Percentiles rank a stretch among this genome's conserved stretches.
Evolutionary conservation across 1,284 basidiomycete genomes (phyloP).

Genomic region (Melampsora occidentalis): DNA sequence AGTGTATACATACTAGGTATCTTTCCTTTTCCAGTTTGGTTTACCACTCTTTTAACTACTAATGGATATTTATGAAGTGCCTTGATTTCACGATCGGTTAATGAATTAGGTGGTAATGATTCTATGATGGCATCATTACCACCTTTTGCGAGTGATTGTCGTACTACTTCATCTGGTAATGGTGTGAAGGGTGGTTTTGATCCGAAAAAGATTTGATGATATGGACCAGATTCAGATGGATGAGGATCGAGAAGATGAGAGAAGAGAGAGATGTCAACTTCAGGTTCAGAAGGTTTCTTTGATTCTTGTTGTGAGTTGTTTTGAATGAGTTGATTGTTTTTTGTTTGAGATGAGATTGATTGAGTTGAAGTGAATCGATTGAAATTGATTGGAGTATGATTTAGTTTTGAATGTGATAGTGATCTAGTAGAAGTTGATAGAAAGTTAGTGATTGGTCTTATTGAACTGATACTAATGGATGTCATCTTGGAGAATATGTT

Average conservation of each 20-base stretch:
- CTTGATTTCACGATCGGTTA: conserved; percentile 49
- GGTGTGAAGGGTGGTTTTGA: conserved; percentile 24
- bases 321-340: not conserved
- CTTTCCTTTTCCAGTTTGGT: conserved; percentile 53
- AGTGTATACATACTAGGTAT: conserved; percentile 51
- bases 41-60: conserved; percentile 51
- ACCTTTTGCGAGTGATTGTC: conserved; percentile 19
- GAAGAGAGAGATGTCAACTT: conserved; percentile 41
- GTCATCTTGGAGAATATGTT: too few relatives aligned
- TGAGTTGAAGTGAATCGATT: too few relatives aligned
- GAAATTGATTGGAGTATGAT: too few relatives aligned
- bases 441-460: too few relatives aligned
- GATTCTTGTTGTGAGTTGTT: not conserved
- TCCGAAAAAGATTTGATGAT: conserved; percentile 32
- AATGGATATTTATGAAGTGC: conserved; percentile 51
- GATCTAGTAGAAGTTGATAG: too few relatives aligned
- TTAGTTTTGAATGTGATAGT: too few relatives aligned
- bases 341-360: not conserved
- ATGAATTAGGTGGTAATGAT: conserved; percentile 44
- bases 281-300: not conserved
- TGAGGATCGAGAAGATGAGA: conserved; percentile 32
- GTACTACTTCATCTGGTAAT: conserved; percentile 30
- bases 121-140: conserved; percentile 35
- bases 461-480: too few relatives aligned
- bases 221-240: conserved; percentile 34